A percentile compares a stretch with the other conserved stretches of the same genome.
These are phyloP conservation scores for Paramecium octaurelia DNA, from an alignment of 73 alveolate species.

Conservation along the genomic window DNA sequence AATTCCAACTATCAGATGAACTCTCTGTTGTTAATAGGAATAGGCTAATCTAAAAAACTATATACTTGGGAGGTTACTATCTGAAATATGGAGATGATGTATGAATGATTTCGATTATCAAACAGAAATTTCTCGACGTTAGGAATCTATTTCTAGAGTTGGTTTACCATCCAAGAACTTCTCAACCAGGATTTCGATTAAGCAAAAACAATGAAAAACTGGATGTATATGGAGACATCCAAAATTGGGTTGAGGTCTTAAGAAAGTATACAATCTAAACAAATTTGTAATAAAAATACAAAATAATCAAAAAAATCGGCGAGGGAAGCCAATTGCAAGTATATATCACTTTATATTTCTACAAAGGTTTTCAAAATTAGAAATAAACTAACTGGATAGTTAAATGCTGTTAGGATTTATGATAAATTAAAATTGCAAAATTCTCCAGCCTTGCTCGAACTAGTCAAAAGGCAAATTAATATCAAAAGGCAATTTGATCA, in stretches of 20 bases:
- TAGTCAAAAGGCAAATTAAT: conserved; percentile 23
- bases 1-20: not conserved
- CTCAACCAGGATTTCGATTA: not conserved
- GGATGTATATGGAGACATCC: not conserved
- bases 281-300: not conserved
- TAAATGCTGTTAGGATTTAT: not conserved
- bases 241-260: not conserved
- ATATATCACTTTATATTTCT: not conserved
- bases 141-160: not conserved
- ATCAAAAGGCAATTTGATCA: conserved; percentile 60
- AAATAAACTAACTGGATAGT: not conserved
- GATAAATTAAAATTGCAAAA: not conserved
- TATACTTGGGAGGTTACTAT: not conserved
- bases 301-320: conserved; percentile 64
- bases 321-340: conserved; percentile 36
- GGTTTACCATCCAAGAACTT: not conserved
- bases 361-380: not conserved
- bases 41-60: not conserved
- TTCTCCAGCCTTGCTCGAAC: not conserved
- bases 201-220: not conserved
- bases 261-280: not conserved
- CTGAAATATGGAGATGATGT: not conserved
- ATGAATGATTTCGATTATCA: not conserved
- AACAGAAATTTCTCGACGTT: not conserved
- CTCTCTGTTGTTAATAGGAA: not conserved